Evolutionary conservation across 345 rosid species (phyloP).

Genomic region (Nasturtium officinale): DNA sequence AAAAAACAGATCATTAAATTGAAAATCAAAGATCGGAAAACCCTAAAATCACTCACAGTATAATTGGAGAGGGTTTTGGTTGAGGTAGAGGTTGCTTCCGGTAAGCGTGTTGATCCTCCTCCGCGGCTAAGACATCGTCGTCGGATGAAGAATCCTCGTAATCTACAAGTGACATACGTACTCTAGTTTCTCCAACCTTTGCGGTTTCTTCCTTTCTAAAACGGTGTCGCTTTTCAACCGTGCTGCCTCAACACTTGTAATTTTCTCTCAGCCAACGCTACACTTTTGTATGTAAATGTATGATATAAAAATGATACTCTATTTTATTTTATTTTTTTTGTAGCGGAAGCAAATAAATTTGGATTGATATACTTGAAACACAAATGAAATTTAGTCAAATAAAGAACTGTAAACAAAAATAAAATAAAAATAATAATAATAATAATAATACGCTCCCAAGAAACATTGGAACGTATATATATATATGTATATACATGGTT

Average conservation of each 20-base stretch:
- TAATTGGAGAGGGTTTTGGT: background rate
- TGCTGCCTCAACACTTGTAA: background rate
- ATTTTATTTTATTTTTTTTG: too few relatives aligned
- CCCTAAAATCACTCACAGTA: constrained; percentile 32
- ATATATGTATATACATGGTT: constrained; percentile 34
- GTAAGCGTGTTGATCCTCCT: background rate
- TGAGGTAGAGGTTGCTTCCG: constrained; percentile 13
- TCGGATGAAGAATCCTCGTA: constrained; percentile 46
- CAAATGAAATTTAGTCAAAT: constrained; percentile 13
- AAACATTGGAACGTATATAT: constrained; percentile 25
- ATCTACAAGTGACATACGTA: constrained; percentile 44
- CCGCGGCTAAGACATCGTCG: constrained; percentile 29
- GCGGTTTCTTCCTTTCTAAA: constrained; percentile 13
- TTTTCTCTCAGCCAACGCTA: too few relatives aligned
- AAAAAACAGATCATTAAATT: background rate
- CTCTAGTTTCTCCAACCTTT: constrained; percentile 11
- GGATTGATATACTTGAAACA: background rate
- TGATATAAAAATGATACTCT: too few relatives aligned
- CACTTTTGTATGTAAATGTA: too few relatives aligned
- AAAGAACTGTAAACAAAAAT: background rate
- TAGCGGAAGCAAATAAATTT: background rate
- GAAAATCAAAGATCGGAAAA: background rate
- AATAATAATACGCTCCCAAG: constrained; percentile 18
- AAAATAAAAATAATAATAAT: constrained; percentile 18
- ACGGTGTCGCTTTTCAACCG: constrained; percentile 24